Base-by-base conservation (phyloP, 306 rosid genomes). In the Malus fusca region DNA sequence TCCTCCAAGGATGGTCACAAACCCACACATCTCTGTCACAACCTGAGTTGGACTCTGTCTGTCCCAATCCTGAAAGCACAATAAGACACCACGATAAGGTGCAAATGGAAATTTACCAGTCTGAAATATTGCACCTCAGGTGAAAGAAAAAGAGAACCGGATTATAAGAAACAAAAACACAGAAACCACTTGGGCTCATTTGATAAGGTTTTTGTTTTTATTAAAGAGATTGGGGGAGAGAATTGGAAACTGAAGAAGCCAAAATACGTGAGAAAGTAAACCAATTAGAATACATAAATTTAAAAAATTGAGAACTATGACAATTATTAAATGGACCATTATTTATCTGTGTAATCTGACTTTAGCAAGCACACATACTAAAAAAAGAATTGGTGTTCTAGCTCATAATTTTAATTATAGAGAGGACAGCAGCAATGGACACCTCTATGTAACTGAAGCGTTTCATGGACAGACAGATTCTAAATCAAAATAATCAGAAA, bases 1-100 rank as follows among this genome's bases (percentile, higher is more conserved):
- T 83, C 99, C 99, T 1, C 97, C 90, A 73, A 96, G 99, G 73
- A 96, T 96, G 14, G 99, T 96, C 86, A 96, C 99, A 86, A 96
- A 96, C 66, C 99, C 99, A 79, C 99, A 96, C 75, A 96, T 84
- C 82, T 96, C 99, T 2, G 99, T 96, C 77, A 96, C 76, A 79
- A 96, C 99, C 83, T 96, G 97, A 8, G 99, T 96, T 78, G 99
- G 99, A 88, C 97, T 96, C 75, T 96, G 99, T 83, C 99, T 84
- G 82, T 96, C 99, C 99, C 99, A 96, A 81, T 96, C 99, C 99
- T 96, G 92, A 60, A 78, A 81, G 74, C 80, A 82, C 78, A 79
- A 75, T 8, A 67, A 69, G 2, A 85, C 65, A 64, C 18, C 30
- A 65, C 22, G 70, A 22, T 77, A 72, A 65, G 55, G 22, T 9